phyloP scores from a whole-genome alignment of 257 asterid species.

The Solanum peruvianum region DNA sequence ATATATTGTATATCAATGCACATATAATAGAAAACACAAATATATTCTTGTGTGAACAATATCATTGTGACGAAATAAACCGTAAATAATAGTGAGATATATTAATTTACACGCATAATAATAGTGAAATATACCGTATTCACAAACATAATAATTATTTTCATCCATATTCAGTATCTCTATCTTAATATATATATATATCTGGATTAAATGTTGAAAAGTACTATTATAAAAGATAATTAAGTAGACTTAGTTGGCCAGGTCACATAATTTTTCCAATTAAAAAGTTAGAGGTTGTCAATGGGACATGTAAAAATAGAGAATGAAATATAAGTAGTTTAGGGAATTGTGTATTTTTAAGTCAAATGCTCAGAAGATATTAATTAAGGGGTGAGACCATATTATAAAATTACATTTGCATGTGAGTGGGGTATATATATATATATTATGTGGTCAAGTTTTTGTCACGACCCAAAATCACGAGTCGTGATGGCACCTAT shows the following conservation, averaged over 20 bases:
- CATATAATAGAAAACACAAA: background rate
- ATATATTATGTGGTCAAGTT: background rate
- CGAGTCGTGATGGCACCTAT: no score
- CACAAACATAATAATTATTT: background rate
- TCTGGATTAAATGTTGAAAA: background rate
- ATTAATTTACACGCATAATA: no score
- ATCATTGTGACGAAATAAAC: background rate
- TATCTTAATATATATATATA: background rate
- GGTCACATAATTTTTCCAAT: background rate
- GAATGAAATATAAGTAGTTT: background rate
- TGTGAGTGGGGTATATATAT: background rate
- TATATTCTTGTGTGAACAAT: background rate
- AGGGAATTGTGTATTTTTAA: background rate
- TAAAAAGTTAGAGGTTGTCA: background rate
- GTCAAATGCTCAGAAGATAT: background rate
- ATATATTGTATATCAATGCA: background rate
- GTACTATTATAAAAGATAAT: background rate
- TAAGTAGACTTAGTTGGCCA: background rate
- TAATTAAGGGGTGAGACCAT: background rate
- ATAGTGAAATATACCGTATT: no score
- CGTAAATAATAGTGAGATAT: background rate
- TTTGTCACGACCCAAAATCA: no score
- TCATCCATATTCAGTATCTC: background rate
- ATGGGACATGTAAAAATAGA: background rate
- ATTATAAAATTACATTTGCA: background rate